Evolutionary conservation across 345 rosid species (phyloP), one percentile per base, ranked within the genome.

Genomic region (Durio zibethinus): DNA sequence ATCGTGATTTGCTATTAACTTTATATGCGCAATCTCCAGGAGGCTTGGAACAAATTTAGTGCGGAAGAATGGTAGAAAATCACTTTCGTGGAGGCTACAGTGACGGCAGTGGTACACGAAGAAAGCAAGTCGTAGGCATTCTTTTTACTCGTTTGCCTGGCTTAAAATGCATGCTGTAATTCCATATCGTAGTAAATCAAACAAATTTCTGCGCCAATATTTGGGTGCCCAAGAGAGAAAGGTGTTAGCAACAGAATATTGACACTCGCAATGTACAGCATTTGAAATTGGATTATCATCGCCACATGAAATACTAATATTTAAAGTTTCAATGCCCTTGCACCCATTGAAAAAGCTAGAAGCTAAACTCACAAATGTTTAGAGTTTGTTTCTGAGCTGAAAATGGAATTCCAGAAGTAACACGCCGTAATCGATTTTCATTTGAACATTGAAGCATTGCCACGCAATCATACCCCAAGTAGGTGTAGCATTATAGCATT

Each of bases 401-500:
- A 67, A 74, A 56, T 40, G 20, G 42, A 16, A 35, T 57, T 79
- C 45, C 66, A 40, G 47, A 62, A 53, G 57, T 52, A 56, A 21
- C 11, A 27, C 1, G 6, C 42, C 31, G 4, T 7, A 73, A 50
- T 29, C 2, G 1, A 20, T 38, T 5, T 11, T 53, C n/a, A 61
- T 47, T 70, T 70, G 23, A 48, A 48, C 29, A 43, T 14, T 42
- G 29, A 65, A 21, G 48, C 42, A 23, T 16, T 23, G 36, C 40
- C 23, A 20, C 27, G 60, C 16, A 76, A 31, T 57, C 27, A 77
- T 20, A 62, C 86, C 53, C 98, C 98, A 3, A 93, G 90, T 33
- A 78, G 40, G 78, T 95, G 94, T 81, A 93, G 93, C 96, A 92
- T 91, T 69, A 93, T 85, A 4, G 97, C 98, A 72, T 92, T 93